Evolutionary conservation across 495 filamentous ascomycete genomes (phyloP).

Genomic region (Podospora pseudopauciseta): DNA sequence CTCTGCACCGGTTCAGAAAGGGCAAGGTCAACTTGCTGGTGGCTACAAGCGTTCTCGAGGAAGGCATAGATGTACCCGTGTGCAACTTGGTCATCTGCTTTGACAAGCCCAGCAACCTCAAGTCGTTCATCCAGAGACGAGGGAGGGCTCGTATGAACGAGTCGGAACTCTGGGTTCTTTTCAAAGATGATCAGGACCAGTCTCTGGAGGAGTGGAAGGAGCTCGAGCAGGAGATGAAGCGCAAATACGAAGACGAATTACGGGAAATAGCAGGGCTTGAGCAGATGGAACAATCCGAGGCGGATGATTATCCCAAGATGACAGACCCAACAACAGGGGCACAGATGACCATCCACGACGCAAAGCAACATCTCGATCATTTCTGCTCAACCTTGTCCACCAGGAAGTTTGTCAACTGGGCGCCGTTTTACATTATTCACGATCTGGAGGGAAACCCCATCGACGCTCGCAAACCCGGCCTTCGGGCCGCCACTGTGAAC

Average conservation of each 20-base stretch:
- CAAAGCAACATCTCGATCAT: constrained; percentile 71
- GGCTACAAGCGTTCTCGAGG: constrained; percentile 81
- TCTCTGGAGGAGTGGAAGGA: constrained; percentile 52
- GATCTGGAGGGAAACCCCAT: constrained; percentile 18
- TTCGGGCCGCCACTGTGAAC: constrained; percentile 56
- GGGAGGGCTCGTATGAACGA: constrained; percentile 71
- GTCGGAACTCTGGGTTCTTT: constrained; percentile 70
- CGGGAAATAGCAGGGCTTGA: constrained; percentile 47
- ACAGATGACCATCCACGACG: constrained; percentile 66
- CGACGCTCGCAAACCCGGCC: constrained; percentile 3
- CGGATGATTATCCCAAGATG: constrained; percentile 46
- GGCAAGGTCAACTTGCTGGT: constrained; percentile 76
- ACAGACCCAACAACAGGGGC: constrained; percentile 59
- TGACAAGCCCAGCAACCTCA: constrained; percentile 68
- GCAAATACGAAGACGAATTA: constrained; percentile 67
- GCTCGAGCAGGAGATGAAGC: constrained; percentile 71
- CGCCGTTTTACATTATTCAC: constrained; percentile 48
- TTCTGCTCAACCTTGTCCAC: constrained; percentile 67
- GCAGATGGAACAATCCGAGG: constrained; percentile 52
- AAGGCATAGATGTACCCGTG: constrained; percentile 84
- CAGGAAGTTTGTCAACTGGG: constrained; percentile 49
- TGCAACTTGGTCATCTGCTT: constrained; percentile 90
- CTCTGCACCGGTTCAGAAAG: constrained; percentile 63
- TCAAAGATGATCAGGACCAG: constrained; percentile 27
- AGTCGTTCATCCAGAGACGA: constrained; percentile 84